Evolutionary conservation across 495 filamentous ascomycete species (phyloP).

Genomic region (Podospora australis): DNA sequence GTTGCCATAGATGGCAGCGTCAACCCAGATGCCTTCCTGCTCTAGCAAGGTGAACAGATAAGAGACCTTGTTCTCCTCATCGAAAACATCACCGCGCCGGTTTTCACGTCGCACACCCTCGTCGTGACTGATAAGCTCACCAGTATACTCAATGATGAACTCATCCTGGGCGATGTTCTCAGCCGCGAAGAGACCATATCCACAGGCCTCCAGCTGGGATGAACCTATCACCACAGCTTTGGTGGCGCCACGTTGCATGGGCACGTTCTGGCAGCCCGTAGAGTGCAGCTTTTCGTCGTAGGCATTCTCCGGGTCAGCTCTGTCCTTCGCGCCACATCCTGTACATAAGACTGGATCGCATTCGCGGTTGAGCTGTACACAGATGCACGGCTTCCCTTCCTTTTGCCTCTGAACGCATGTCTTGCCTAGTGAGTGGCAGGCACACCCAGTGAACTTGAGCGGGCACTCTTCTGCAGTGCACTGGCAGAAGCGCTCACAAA

Average conservation of each 20-base stretch:
- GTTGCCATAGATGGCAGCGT: constrained; percentile 48
- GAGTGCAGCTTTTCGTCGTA: constrained; percentile 44
- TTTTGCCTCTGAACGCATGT: constrained; percentile 45
- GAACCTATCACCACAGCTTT: constrained; percentile 57
- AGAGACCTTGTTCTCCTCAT: constrained; percentile 52
- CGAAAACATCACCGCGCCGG: constrained; percentile 55
- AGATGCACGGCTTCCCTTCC: constrained; percentile 49
- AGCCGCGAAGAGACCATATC: constrained; percentile 60
- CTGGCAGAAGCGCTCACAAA: constrained; percentile 62
- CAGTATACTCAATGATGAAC: constrained; percentile 67
- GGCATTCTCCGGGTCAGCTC: constrained; percentile 54
- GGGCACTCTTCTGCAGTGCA: constrained; percentile 54
- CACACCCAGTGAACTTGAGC: constrained; percentile 60
- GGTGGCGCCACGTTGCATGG: constrained; percentile 53
- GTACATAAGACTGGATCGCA: constrained; percentile 65
- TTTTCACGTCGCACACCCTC: constrained; percentile 53
- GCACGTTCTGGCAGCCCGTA: constrained; percentile 55
- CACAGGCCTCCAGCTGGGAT: constrained; percentile 49
- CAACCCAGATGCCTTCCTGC: constrained; percentile 45
- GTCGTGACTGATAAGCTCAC: constrained; percentile 58
- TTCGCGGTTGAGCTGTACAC: constrained; percentile 56
- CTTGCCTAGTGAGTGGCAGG: constrained; percentile 47
- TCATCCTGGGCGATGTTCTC: constrained; percentile 54
- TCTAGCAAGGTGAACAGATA: constrained; percentile 63
- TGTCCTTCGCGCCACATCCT: constrained; percentile 55